phyloP scores from a whole-genome alignment of 148 eudicot species.

The Beta vulgaris region DNA sequence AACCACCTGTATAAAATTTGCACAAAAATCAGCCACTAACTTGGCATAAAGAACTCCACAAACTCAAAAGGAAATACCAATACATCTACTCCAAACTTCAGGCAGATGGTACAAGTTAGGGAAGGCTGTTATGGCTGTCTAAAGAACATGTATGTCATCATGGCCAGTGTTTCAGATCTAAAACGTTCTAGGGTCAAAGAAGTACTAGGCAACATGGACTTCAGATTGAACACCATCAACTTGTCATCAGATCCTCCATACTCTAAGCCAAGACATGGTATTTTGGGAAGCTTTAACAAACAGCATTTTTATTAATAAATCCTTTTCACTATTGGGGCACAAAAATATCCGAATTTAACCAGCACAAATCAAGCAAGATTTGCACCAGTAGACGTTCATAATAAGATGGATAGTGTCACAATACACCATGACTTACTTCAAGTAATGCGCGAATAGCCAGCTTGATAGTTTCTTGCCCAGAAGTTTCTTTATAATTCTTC shows the following conservation, averaged over 20 bases:
- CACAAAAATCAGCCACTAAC: background rate
- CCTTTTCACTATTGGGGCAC: background rate
- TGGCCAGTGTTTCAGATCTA: background rate
- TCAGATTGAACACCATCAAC: background rate
- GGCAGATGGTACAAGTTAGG: background rate
- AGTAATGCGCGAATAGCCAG: constrained; percentile 93
- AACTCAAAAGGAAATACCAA: background rate
- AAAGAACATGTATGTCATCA: background rate
- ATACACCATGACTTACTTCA: constrained; percentile 50
- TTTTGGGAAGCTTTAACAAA: background rate
- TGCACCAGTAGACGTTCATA: background rate
- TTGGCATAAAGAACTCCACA: background rate
- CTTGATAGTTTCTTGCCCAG: constrained; percentile 91
- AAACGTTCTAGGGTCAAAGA: background rate
- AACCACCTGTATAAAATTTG: constrained; percentile 56
- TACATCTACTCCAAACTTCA: background rate
- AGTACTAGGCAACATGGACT: background rate
- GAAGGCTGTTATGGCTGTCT: background rate
- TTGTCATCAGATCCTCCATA: background rate
- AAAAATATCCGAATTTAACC: background rate
- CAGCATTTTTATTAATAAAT: background rate
- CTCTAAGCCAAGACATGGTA: background rate
- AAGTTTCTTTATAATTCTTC: constrained; percentile 93
- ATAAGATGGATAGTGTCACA: background rate
- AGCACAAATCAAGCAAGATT: background rate